Percentiles rank a stretch among this genome's conserved stretches.
phyloP scores from a whole-genome alignment of 192 early-diverging fungal genomes.

The Linnemannia hyalina region DNA sequence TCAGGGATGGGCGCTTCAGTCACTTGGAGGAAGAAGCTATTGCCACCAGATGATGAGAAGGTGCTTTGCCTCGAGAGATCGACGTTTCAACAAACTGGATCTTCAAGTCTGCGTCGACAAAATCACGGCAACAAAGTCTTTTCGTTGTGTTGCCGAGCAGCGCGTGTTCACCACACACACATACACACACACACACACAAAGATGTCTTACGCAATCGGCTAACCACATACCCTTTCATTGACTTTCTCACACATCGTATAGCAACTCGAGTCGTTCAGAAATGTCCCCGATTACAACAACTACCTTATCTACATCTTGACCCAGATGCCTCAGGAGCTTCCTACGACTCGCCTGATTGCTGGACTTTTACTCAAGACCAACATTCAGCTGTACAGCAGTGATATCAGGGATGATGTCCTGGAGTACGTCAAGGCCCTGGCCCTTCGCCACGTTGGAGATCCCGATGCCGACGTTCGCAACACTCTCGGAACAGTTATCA shows the following conservation, averaged over 20 bases:
- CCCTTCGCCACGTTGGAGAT: slow-evolving; percentile 72
- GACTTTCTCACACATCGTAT: slow-evolving; percentile 4
- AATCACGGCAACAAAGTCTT: neutral
- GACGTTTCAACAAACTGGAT: neutral
- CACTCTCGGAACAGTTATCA: slow-evolving; percentile 90
- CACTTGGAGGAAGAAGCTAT: neutral
- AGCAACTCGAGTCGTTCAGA: slow-evolving; percentile 84
- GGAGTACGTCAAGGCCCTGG: slow-evolving; percentile 74
- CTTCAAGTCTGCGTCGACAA: neutral
- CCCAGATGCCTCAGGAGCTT: slow-evolving; percentile 75
- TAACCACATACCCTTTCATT: slow-evolving; percentile 3
- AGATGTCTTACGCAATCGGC: neutral
- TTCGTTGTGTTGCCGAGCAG: neutral
- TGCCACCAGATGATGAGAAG: slow-evolving; percentile 21
- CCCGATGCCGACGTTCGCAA: slow-evolving; percentile 77
- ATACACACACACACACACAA: too few species aligned
- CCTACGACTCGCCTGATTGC: slow-evolving; percentile 84
- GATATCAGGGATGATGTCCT: slow-evolving; percentile 70
- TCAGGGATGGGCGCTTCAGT: neutral
- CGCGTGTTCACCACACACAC: neutral
- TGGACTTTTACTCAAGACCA: slow-evolving; percentile 87
- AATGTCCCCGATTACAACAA: slow-evolving; percentile 89
- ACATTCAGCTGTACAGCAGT: slow-evolving; percentile 69
- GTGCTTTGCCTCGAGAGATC: neutral
- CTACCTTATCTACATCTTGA: slow-evolving; percentile 91